A percentile compares a stretch with the other conserved stretches of the same genome.
These are phyloP conservation scores for Rhizopus sp. DNA, from an alignment of 371 early-diverging fungal species.

Conservation along the genomic window DNA sequence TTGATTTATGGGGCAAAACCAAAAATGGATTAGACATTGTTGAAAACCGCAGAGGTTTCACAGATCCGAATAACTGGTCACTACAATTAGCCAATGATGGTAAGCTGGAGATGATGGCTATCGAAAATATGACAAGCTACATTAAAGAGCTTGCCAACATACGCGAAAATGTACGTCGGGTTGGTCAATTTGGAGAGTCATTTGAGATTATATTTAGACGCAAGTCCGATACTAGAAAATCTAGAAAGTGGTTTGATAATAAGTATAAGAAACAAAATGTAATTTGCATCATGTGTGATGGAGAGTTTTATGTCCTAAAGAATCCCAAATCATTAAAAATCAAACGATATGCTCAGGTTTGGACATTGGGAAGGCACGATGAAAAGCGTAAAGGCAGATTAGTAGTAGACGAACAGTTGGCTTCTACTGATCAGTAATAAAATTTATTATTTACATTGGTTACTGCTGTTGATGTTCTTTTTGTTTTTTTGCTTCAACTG, in stretches of 20 bases:
- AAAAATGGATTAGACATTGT: slow-evolving; percentile 31
- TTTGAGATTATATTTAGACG: slow-evolving; percentile 31
- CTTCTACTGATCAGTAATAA: too few species aligned
- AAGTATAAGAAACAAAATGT: too few species aligned
- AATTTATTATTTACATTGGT: background rate
- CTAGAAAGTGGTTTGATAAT: background rate
- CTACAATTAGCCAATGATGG: slow-evolving; percentile 44
- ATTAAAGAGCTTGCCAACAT: slow-evolving; percentile 47
- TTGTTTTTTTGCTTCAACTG: slow-evolving; percentile 57
- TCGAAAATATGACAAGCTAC: slow-evolving; percentile 36
- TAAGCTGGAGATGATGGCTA: slow-evolving; percentile 37
- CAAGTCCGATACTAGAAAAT: background rate
- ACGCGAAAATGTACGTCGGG: slow-evolving; percentile 41
- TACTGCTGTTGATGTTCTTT: slow-evolving; percentile 54
- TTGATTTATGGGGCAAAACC: slow-evolving; percentile 49
- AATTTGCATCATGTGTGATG: slow-evolving; percentile 68
- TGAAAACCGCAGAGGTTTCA: slow-evolving; percentile 21
- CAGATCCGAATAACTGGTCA: slow-evolving; percentile 33
- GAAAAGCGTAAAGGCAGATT: slow-evolving; percentile 27
- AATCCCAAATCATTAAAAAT: slow-evolving; percentile 55
- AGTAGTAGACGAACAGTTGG: slow-evolving; percentile 8
- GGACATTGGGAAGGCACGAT: slow-evolving; percentile 52
- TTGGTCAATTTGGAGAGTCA: slow-evolving; percentile 43
- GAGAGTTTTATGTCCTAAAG: slow-evolving; percentile 64
- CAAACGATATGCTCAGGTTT: slow-evolving; percentile 56